Percentiles rank a stretch among this genome's conserved stretches.
phyloP scores from a whole-genome alignment of 495 filamentous ascomycete genomes.

The Penicillium egyptiacum region DNA sequence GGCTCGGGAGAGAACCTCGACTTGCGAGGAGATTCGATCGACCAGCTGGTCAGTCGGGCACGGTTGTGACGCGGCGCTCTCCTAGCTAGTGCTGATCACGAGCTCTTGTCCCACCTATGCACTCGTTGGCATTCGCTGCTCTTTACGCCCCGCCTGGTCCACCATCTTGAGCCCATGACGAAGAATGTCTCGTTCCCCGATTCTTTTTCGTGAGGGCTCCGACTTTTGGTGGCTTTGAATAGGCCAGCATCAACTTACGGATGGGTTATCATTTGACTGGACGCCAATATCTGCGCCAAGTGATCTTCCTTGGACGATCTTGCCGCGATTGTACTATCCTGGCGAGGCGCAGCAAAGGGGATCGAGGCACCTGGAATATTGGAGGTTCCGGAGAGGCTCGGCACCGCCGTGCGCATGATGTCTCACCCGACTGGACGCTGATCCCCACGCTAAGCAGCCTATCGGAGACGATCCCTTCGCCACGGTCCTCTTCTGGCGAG shows the following conservation, averaged over 20 bases:
- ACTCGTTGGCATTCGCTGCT: not conserved
- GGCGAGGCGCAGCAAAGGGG: constrained; percentile 8
- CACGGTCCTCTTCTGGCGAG: not conserved
- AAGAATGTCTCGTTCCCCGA: constrained; percentile 1
- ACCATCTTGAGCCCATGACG: not conserved
- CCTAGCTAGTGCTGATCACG: constrained; percentile 2
- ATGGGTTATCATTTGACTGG: too few species aligned
- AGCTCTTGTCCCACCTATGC: not conserved
- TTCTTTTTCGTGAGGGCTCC: not conserved
- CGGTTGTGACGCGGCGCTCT: constrained; percentile 2
- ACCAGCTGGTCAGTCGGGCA: not conserved
- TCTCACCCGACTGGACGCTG: constrained; percentile 3
- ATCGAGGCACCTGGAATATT: constrained; percentile 1
- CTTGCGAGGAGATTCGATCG: constrained; percentile 1
- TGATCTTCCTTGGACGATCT: constrained; percentile 1
- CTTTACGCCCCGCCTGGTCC: not conserved
- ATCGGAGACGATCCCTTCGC: not conserved
- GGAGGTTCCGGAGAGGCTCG: not conserved
- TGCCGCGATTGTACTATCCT: not conserved
- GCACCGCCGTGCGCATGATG: not conserved
- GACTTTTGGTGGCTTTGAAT: not conserved
- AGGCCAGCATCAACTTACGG: not conserved
- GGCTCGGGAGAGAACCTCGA: constrained; percentile 1
- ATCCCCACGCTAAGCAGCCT: not conserved
- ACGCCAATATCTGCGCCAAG: not conserved